A percentile compares a stretch with the other conserved stretches of the same genome.
phyloP scores from a whole-genome alignment of 2,329 filamentous ascomycete species.

The Botryotinia globosa region DNA sequence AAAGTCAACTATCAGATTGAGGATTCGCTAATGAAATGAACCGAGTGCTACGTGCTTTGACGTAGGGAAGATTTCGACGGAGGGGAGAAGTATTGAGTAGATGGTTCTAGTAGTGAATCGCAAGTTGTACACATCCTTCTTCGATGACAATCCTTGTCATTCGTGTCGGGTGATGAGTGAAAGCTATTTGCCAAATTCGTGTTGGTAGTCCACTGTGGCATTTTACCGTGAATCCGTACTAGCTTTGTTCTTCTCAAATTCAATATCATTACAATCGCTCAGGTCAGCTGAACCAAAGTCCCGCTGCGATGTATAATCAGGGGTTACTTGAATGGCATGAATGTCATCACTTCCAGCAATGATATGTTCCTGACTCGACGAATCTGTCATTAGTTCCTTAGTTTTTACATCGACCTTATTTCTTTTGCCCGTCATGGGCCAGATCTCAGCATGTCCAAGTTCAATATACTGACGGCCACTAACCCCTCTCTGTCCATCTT shows the following conservation, averaged over 20 bases:
- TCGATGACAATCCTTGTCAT: too few relatives aligned
- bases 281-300: not conserved
- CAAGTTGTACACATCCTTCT: not conserved
- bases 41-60: not conserved
- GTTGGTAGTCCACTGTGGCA: not conserved
- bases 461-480: slow-evolving; percentile 6
- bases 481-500: not conserved
- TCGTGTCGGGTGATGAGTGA: not conserved
- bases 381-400: not conserved
- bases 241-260: not conserved
- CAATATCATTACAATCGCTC: not conserved
- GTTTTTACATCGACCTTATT: not conserved
- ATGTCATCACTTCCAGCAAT: not conserved
- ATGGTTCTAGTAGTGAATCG: not conserved
- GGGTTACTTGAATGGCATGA: not conserved
- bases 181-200: not conserved
- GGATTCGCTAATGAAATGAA: not conserved
- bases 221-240: not conserved
- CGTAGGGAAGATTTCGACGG: not conserved
- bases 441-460: not conserved
- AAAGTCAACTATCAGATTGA: not conserved
- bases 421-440: not conserved
- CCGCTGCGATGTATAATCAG: not conserved
- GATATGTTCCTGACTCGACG: slow-evolving; percentile 2
- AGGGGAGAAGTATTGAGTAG: not conserved